phyloP scores from a whole-genome alignment of 2,329 filamentous ascomycete genomes.

The Aspergillus aculeatinus region DNA sequence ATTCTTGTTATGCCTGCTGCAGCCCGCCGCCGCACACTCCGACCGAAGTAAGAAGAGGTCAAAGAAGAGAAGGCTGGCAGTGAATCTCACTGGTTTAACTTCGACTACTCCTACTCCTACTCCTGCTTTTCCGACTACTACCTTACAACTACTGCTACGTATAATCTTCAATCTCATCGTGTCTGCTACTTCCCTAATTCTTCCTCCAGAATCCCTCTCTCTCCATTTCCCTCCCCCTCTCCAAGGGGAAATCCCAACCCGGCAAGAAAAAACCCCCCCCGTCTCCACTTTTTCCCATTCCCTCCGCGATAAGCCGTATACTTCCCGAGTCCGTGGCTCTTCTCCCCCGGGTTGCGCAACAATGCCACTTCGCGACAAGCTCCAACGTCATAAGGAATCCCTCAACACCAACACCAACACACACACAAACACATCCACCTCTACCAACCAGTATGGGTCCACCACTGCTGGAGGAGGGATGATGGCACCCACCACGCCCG shows the following conservation, averaged over 20 bases:
- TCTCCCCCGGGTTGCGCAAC: conserved; percentile 11
- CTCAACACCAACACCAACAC: conserved; percentile 32
- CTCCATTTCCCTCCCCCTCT: not conserved
- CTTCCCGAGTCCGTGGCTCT: conserved; percentile 3
- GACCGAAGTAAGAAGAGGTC: no score
- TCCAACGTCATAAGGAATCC: conserved; percentile 57
- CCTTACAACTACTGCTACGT: no score
- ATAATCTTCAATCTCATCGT: not conserved
- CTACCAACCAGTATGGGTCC: conserved; percentile 38
- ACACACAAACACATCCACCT: conserved; percentile 8
- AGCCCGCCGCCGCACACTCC: no score
- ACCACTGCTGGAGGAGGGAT: not conserved
- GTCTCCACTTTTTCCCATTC: conserved; percentile 9
- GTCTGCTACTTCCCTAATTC: not conserved
- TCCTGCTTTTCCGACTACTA: no score
- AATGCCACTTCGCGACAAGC: conserved; percentile 62
- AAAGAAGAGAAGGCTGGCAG: not conserved
- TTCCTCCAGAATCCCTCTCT: not conserved
- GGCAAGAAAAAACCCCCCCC: not conserved
- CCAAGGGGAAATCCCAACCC: not conserved
- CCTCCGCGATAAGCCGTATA: conserved; percentile 10
- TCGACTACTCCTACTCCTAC: no score
- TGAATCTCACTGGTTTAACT: not conserved
- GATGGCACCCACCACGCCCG: conserved; percentile 40
- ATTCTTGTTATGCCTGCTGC: not conserved